Conservation (phyloP, 2,329 filamentous ascomycete species). For the Chaetomium olivaceum region DNA sequence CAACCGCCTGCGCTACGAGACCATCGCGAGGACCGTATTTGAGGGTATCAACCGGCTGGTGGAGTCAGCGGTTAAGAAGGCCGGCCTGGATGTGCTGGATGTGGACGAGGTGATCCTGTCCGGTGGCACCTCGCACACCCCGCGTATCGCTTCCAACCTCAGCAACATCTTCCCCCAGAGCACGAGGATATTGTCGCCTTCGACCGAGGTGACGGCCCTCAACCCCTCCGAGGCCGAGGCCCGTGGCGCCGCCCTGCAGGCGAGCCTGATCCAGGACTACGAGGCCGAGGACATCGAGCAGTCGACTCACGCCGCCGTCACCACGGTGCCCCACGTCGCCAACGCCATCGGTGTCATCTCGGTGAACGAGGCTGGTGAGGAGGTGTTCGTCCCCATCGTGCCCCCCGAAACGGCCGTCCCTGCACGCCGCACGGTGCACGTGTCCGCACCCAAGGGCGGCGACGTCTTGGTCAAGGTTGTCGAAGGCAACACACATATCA, state of each 20-base stretch:
- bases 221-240: conserved; percentile 91
- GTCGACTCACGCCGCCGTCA: conserved; percentile 92
- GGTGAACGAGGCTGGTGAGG: conserved; percentile 54
- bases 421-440: conserved; percentile 78
- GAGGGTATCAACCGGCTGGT: conserved; percentile 84
- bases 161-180: conserved; percentile 76
- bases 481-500: conserved; percentile 88
- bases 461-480: conserved; percentile 86
- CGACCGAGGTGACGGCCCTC: conserved; percentile 74
- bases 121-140: conserved; percentile 89
- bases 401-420: conserved; percentile 86
- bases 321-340: conserved; percentile 85
- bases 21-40: conserved; percentile 82
- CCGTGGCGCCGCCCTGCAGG: conserved; percentile 92
- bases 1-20: conserved; percentile 91
- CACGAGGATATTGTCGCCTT: conserved; percentile 78
- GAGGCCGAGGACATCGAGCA: conserved; percentile 92
- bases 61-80: conserved; percentile 85
- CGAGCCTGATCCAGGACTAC: conserved; percentile 90
- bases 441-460: conserved; percentile 76
- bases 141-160: conserved; percentile 84
- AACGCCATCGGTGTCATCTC: conserved; percentile 86
- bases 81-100: conserved; percentile 85
- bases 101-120: conserved; percentile 93
- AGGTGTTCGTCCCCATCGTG: conserved; percentile 78